Evolutionary conservation across 148 eudicot species (phyloP).

Genomic region (Rhododendron ovatum): DNA sequence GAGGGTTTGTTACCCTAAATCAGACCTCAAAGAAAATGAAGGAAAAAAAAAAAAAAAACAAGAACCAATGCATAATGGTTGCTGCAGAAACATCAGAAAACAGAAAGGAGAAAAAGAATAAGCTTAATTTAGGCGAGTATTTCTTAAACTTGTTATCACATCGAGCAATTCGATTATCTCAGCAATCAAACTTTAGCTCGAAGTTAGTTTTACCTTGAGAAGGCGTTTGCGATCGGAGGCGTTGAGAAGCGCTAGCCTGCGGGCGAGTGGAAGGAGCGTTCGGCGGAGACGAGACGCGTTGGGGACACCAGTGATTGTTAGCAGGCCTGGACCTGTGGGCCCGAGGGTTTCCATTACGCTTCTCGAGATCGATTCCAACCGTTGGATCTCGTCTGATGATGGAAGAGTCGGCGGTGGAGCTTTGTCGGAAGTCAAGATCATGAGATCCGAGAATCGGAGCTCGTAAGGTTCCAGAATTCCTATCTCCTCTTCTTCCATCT

Average conservation of each 20-base stretch:
- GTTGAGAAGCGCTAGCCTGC: constrained; percentile 61
- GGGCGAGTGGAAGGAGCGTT: constrained; percentile 61
- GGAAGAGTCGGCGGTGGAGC: constrained; percentile 21
- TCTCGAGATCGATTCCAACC: constrained; percentile 32
- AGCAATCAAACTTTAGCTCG: not conserved
- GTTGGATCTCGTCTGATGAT: constrained; percentile 27
- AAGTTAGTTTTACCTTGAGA: constrained; percentile 48
- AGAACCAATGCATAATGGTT: not conserved
- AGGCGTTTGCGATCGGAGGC: constrained; percentile 49
- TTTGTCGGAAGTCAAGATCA: constrained; percentile 23
- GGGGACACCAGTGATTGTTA: constrained; percentile 61
- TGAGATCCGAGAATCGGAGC: constrained; percentile 52
- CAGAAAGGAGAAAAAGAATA: not conserved
- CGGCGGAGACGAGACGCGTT: constrained; percentile 31
- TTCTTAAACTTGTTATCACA: not conserved
- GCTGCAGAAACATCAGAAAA: not conserved
- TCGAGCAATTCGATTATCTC: not conserved
- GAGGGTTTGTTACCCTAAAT: not conserved
- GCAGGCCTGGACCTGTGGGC: constrained; percentile 73
- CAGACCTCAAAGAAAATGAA: not conserved
- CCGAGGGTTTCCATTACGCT: constrained; percentile 69
- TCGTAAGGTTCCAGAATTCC: constrained; percentile 9
- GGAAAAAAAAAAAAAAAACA: too few relatives aligned
- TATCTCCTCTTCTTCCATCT: not conserved
- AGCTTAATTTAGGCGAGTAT: not conserved